Evolutionary conservation across 2,329 filamentous ascomycete species (phyloP).

Genomic region (Nothomitra cinnamomea): DNA sequence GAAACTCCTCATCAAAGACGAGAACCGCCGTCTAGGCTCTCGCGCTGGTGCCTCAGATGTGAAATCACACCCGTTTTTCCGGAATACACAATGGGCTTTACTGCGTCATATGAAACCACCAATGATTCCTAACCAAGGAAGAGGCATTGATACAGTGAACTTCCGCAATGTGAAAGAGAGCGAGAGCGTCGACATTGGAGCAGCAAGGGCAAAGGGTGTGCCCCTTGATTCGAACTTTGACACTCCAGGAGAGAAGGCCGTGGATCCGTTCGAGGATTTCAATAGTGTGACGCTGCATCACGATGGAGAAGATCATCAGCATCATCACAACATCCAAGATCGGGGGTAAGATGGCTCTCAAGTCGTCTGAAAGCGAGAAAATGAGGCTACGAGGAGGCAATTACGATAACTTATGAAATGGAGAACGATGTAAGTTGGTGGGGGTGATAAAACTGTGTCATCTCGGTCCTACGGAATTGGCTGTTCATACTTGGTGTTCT

Average conservation of each 20-base stretch:
- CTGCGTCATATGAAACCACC: constrained; percentile 96
- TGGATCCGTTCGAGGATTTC: constrained; percentile 95
- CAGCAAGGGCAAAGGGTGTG: constrained; percentile 50
- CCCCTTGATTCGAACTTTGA: constrained; percentile 71
- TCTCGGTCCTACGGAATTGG: too few species aligned
- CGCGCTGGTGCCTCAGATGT: constrained; percentile 93
- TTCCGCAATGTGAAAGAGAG: constrained; percentile 98
- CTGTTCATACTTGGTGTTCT: too few species aligned
- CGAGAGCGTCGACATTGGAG: constrained; percentile 73
- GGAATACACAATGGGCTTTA: constrained; percentile 87
- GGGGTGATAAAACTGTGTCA: too few species aligned
- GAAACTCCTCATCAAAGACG: constrained; percentile 95
- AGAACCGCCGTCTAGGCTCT: constrained; percentile 80
- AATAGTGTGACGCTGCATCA: constrained; percentile 97
- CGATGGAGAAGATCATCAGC: constrained; percentile 61
- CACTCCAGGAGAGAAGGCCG: constrained; percentile 65
- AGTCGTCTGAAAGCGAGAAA: too few species aligned
- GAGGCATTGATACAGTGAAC: constrained; percentile 85
- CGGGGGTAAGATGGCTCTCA: background rate
- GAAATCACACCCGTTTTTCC: constrained; percentile 91
- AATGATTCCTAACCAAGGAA: constrained; percentile 82
- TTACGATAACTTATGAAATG: too few species aligned
- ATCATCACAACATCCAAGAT: constrained; percentile 7
- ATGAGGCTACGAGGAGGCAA: too few species aligned
- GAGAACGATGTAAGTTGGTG: too few species aligned